These are phyloP conservation scores for Nicotiana otophora DNA, from an alignment of 257 asterid genomes.

Conservation along the genomic window DNA sequence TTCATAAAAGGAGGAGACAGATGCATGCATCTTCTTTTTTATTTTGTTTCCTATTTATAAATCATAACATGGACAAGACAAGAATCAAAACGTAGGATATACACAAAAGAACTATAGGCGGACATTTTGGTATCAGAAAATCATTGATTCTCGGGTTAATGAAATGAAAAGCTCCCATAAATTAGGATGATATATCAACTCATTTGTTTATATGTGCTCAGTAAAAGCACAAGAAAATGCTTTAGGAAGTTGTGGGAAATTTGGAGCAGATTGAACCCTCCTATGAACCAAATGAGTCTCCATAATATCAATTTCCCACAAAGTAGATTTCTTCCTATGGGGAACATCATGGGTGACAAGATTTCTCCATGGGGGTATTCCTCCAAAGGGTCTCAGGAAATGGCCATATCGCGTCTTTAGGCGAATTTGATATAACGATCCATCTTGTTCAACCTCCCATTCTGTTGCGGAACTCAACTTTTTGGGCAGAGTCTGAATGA, in stretches of 20 bases:
- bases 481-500: slow-evolving; percentile 46
- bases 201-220: background rate
- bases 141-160: background rate
- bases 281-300: background rate
- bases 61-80: background rate
- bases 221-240: background rate
- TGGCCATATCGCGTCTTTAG: background rate
- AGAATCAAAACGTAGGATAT: background rate
- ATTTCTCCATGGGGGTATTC: slow-evolving; percentile 3
- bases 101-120: background rate
- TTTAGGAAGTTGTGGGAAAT: background rate
- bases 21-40: no score
- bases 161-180: background rate
- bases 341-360: background rate
- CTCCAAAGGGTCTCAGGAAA: background rate
- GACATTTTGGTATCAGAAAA: background rate
- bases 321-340: background rate
- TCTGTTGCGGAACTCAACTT: slow-evolving; percentile 58
- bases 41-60: background rate
- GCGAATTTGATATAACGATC: background rate
- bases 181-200: background rate
- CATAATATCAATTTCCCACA: slow-evolving; percentile 5
- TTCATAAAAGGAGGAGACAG: no score
- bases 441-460: slow-evolving; percentile 43
- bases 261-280: background rate